Evolutionary conservation across 2,329 filamentous ascomycete genomes (phyloP), one percentile per base, ranked within the genome.

Genomic region (Fusarium foetens): DNA sequence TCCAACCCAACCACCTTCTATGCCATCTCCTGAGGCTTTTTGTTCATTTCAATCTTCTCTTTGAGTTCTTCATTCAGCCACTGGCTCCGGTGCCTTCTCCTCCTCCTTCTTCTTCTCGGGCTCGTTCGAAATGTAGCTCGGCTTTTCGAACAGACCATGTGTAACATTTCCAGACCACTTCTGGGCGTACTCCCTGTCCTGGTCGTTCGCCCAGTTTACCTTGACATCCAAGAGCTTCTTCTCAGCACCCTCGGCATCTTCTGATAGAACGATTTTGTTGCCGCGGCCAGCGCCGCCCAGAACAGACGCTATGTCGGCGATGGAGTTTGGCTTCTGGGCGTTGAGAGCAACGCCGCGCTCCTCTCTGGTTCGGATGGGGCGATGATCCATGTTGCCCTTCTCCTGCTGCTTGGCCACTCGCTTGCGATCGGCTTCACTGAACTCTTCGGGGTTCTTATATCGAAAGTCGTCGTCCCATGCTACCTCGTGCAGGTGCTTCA

Each of bases 251-350:
- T 70, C 74, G 8, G 62, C 72, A 9, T 63, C 60, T 55, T 76
- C 68, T 21, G 55, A 76, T 77, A 57, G 74, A 78, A 74, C 72
- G 63, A 90, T 82, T 76, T 80, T 83, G 79, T 87, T 89, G 38
- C 88, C 87, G 68, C 83, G 81, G 41, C 88, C 87, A 14, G 78
- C 70, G 8, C 88, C 88, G 12, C 80, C 81, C 58, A 91, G 83
- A 27, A 90, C 86, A 27, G 85, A 86, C 1, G 90, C 89, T 70
- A 92, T 84, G 79, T 92, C 90, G 61, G 90, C 90, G 52, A 92
- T 83, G 17, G 84, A 83, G 78, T 91, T 91, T 58, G 85, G 84
- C 79, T 86, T 88, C 81, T 92, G 89, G 76, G 89, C 84, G 78
- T 88, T 89, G 58, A 92, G 81, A 39, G 82, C 84, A 53, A 79